Evolutionary conservation across 305 asterid genomes (phyloP), one percentile per base, ranked within the genome.

Genomic region (Fraxinus baroniana): DNA sequence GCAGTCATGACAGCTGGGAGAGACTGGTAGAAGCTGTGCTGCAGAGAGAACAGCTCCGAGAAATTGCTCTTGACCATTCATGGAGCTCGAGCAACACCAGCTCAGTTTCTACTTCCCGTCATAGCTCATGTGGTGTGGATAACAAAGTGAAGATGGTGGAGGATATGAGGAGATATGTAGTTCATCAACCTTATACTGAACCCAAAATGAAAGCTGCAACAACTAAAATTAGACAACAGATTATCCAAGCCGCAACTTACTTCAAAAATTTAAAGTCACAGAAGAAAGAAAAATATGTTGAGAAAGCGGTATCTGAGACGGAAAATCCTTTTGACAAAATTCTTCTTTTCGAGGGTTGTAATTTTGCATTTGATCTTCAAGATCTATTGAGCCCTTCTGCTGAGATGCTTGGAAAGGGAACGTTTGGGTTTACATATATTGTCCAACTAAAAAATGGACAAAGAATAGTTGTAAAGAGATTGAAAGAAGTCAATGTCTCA

Each of bases 51-150:
- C 86, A 85, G 83, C 79, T 87, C 26, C 81, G 86, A 85, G 74
- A 79, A 33, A 36, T 83, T 1, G 85, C 83, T 32, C 41, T 85
- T 3, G 90, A 85, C 70, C 88, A 87, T 82, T 87, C 90, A 10
- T 79, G 90, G 57, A 85, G 88, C 35, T 82, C 87, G 2, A 87
- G 90, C 28, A 72, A 28, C 49, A 82, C 79, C 57, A 12, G n/a
- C 44, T 85, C 88, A 35, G 72, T 85, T 44, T 70, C 79, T 5
- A 77, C 84, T 80, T 60, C 86, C 82, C 3, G 2, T 32, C 68
- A 52, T 75, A 77, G 39, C 37, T 46, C 52, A 0, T 57, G 71
- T 7, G 18, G 4, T 49, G 18, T 17, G 20, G 20, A 13, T 49
- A 15, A 15, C 75, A n/a, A 13, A 44, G 5, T 44, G 55, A 44